These are phyloP conservation scores for Aphanomyces cochlioides DNA, from an alignment of 352 stramenopile species.

Conservation along the genomic window DNA sequence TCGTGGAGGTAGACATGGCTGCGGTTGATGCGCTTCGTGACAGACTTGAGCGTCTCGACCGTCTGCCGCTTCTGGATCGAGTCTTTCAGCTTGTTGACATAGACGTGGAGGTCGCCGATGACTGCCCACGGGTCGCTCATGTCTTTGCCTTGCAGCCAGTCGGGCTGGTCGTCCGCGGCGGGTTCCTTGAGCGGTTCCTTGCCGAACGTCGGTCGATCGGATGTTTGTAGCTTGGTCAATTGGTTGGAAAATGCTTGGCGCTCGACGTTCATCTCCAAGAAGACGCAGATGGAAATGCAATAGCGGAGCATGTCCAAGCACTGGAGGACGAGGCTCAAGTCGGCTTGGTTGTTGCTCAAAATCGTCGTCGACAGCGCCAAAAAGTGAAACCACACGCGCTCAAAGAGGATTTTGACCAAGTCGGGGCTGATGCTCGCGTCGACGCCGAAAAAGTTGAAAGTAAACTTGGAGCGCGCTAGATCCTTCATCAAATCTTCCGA, in stretches of 20 bases:
- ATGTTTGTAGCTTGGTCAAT: constrained; percentile 64
- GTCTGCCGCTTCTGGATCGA: constrained; percentile 78
- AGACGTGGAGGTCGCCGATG: constrained; percentile 86
- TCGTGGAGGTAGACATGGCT: constrained; percentile 91
- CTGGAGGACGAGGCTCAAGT: constrained; percentile 74
- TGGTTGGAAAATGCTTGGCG: constrained; percentile 73
- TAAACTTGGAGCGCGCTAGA: constrained; percentile 69
- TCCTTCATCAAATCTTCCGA: constrained; percentile 85
- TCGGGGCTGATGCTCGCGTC: constrained; percentile 86
- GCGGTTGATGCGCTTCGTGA: constrained; percentile 89
- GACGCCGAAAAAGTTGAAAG: constrained; percentile 90
- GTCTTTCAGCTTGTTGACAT: constrained; percentile 88
- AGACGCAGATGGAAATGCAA: constrained; percentile 79
- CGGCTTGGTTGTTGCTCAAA: constrained; percentile 67
- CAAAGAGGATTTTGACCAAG: constrained; percentile 89
- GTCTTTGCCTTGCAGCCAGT: constrained; percentile 67
- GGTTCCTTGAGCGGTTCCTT: constrained; percentile 19
- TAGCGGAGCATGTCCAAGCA: constrained; percentile 78
- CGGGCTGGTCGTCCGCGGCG: constrained; percentile 14
- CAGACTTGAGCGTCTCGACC: constrained; percentile 77
- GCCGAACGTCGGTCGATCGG: constrained; percentile 34
- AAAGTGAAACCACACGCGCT: constrained; percentile 94
- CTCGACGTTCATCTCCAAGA: constrained; percentile 71
- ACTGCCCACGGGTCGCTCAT: constrained; percentile 57
- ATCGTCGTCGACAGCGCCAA: constrained; percentile 83